These are phyloP conservation scores for Schwanniomyces polymorphus DNA, from an alignment of 805 yeast genomes.

Conservation along the genomic window DNA sequence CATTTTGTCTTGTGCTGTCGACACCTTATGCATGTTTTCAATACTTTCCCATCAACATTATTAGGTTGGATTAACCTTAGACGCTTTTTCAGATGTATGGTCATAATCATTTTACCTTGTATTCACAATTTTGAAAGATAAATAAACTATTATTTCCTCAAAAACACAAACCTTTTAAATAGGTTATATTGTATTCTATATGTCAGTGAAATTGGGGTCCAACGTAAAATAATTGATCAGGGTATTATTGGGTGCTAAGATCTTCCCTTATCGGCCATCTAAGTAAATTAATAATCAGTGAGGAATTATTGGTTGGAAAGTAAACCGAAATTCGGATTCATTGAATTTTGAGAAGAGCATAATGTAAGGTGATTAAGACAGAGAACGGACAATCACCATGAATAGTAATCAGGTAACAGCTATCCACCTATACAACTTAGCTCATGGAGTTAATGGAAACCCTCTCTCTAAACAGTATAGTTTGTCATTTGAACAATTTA, in stretches of 20 bases:
- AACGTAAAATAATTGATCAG: background rate
- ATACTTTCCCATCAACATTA: slow-evolving; percentile 14
- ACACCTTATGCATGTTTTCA: slow-evolving; percentile 64
- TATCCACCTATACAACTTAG: slow-evolving; percentile 28
- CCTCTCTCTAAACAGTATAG: slow-evolving; percentile 28
- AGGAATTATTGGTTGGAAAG: slow-evolving; percentile 1
- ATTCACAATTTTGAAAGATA: too few species aligned
- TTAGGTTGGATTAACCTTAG: slow-evolving; percentile 11
- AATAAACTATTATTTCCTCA: background rate
- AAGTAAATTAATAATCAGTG: slow-evolving; percentile 4
- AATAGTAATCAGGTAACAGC: slow-evolving; percentile 16
- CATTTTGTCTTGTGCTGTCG: slow-evolving; percentile 68
- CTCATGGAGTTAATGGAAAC: slow-evolving; percentile 23
- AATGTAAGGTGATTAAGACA: background rate
- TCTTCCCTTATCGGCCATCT: slow-evolving; percentile 7
- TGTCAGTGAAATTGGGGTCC: background rate
- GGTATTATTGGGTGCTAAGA: background rate
- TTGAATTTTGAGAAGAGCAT: background rate
- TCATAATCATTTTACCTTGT: slow-evolving; percentile 10
- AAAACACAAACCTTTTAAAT: background rate
- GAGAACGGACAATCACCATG: background rate
- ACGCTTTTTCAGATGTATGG: slow-evolving; percentile 12
- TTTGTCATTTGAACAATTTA: slow-evolving; percentile 16
- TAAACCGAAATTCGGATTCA: slow-evolving; percentile 8
- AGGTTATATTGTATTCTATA: background rate